A percentile compares a stretch with the other conserved stretches of the same genome.
These are phyloP conservation scores for Tricholoma matsutake DNA, from an alignment of 768 basidiomycete genomes.

Conservation along the genomic window DNA sequence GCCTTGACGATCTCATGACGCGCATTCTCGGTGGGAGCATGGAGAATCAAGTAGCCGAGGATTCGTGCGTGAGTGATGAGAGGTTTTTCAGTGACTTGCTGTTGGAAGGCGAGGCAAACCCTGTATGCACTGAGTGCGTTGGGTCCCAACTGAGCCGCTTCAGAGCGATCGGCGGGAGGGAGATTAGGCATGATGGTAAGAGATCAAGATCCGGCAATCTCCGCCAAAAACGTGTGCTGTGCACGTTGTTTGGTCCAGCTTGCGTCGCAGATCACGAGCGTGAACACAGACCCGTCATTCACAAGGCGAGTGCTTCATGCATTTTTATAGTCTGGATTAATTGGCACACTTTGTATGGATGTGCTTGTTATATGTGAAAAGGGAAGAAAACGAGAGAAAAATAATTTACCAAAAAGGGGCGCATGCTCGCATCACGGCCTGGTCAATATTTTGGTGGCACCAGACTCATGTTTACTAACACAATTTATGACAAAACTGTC, in stretches of 20 bases:
- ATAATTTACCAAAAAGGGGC: too few species aligned
- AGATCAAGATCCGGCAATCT: background rate
- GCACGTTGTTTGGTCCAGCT: background rate
- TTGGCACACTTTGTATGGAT: too few species aligned
- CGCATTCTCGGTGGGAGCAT: conserved; percentile 8
- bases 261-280: too few species aligned
- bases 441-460: too few species aligned
- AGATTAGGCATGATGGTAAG: background rate
- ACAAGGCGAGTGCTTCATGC: too few species aligned
- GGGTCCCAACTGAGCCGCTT: background rate
- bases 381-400: too few species aligned
- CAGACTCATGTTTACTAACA: too few species aligned
- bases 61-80: conserved; percentile 7
- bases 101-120: conserved; percentile 1
- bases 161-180: background rate
- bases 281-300: too few species aligned
- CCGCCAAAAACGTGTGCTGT: background rate
- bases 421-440: too few species aligned
- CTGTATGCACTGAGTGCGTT: background rate
- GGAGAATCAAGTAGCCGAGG: conserved; percentile 11
- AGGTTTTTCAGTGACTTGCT: background rate
- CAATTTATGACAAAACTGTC: too few species aligned
- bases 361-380: too few species aligned
- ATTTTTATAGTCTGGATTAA: too few species aligned
- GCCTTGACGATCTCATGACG: background rate